Evolutionary conservation across 176 grass and related monocot species (phyloP), one percentile per base, ranked within the genome.

Genomic region (Ensete glaucum): DNA sequence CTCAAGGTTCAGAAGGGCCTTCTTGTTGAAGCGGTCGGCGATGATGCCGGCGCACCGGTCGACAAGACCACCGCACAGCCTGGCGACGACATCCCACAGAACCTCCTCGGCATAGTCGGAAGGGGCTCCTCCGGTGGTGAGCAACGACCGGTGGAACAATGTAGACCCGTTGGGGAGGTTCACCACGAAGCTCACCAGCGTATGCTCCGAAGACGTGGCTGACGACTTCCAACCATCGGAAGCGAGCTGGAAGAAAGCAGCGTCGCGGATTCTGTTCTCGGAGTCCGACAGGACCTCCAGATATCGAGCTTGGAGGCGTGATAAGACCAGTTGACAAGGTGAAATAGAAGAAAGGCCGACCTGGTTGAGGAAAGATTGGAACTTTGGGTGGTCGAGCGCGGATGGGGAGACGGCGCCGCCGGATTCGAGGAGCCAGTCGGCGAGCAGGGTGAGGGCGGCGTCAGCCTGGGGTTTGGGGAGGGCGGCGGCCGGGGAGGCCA

Each of bases 371-470:
- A 96, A 90, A 0, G 79, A 64, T 1, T 58, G 85, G 11, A 92
- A 85, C 83, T 96, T 96, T 0, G 87, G 87, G 56, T 96, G 93
- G 59, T 86, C 87, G 5, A 82, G 82, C 0, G 89, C 73, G 13
- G 93, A 69, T 26, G 89, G 83, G 8, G 89, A 88, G 1, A 89
- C 80, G 81, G 62, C 69, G 65, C 81, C 84, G 14, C 85, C 69
- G 3, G 87, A 88, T 81, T 92, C 93, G 58, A 90, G 79, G 64
- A 96, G 86, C 93, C 93, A 92, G 72, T 96, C 89, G 51, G 87
- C 57, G 67, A 96, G 84, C 17, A 88, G 83, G 3, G 81, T 11
- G 24, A 92, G 78, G 11, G 89, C 87, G 0, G 87, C 82, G 3
- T 88, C 89, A 0, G 84, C 82, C 78, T 90, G 93, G 1, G 14